Evolutionary conservation across 2,329 filamentous ascomycete species (phyloP), one percentile per base, ranked within the genome.

Genomic region (Penicillium sp.): DNA sequence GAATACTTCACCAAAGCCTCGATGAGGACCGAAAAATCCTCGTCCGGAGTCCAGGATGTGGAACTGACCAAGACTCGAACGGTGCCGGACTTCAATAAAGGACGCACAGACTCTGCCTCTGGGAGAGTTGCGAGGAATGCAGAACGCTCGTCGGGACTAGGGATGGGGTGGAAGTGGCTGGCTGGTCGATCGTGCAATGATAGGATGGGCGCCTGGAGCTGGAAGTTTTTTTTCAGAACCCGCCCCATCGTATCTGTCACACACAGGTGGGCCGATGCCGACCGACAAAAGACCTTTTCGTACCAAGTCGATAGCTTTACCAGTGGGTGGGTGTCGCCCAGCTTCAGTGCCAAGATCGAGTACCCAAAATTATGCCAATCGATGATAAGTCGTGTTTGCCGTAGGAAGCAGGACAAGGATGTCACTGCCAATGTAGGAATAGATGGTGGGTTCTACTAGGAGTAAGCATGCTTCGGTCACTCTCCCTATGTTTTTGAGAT

Each of bases 351-450:
- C 3, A 99, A 85, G 67, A 99, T 96, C 9, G 92, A 94, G 82
- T 94, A 96, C 66, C 94, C 95, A 76, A 97, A 98, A 77, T 99
- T 99, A 80, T 99, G 95, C 95, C 95, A 99, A 79, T 99, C 95
- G 56, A 98, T 90, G 60, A 98, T 83, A 4, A 99, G 83, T 57
- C 86, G 85, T 40, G 91, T 96, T 66, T 91, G 89, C 51, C 95
- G 88, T 52, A 96, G 75, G 66, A 87, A 85, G 69, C 90, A 91
- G 50, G 91, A 82, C 3, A 93, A 61, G 22, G 88, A 82, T 16
- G 91, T 89, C 39, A 97, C 81, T 53, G 89, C 85, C 22, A 99
- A 85, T 0, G 92, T 96, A 0, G 95, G 95, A 59, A 98, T 96
- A 0, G 94, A 95, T 0, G 95, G 95, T 6, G 95, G 95, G 68